Evolutionary conservation across 192 early-diverging fungal species (phyloP), one percentile per base, ranked within the genome.

Genomic region (Gaertneriomyces sp.): DNA sequence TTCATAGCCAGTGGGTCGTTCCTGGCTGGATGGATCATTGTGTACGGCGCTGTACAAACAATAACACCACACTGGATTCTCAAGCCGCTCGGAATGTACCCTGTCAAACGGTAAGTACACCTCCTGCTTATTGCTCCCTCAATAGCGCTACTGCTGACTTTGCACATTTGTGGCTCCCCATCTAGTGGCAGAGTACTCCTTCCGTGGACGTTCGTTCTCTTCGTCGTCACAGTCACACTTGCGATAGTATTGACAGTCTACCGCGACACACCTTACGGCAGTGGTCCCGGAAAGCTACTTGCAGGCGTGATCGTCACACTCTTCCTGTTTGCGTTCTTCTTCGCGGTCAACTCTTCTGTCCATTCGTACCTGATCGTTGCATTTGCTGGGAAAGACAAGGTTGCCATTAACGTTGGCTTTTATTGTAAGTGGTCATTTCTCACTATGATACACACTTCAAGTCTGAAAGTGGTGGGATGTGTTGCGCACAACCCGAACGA

Each of bases 1-100:
- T 80, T 74, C 56, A 61, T 71, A 5, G 60, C 58, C 2, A 59
- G 70, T 0, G 79, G 76, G 4, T 33, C 63, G 19, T 68, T 76
- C 43, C 44, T 80, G 41, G 79, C 79, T 6, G 73, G 51, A 8
- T 80, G 79, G 79, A 64, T 80, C 20, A 73, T 80, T 6, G 53
- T 76, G 19, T 80, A 80, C 52, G 79, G 79, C 4, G 61, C 60
- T 7, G 61, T 80, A 11, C 79, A 80, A 64, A 72, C 73, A 19
- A 50, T 70, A 4, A 76, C 79, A 17, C 79, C 79, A 17, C 39
- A 58, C 33, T 51, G 61, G 11, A 69, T 80, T 45, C 52, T 73
- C 53, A 20, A 45, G 42, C 63, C 64, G n/a, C 45, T 73, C 45
- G 58, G 58, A 43, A 44, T 42, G 6, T 73, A 64, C 40, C 70